phyloP scores from a whole-genome alignment of 306 rosid species.

The Cotoneaster glaucophyllus region DNA sequence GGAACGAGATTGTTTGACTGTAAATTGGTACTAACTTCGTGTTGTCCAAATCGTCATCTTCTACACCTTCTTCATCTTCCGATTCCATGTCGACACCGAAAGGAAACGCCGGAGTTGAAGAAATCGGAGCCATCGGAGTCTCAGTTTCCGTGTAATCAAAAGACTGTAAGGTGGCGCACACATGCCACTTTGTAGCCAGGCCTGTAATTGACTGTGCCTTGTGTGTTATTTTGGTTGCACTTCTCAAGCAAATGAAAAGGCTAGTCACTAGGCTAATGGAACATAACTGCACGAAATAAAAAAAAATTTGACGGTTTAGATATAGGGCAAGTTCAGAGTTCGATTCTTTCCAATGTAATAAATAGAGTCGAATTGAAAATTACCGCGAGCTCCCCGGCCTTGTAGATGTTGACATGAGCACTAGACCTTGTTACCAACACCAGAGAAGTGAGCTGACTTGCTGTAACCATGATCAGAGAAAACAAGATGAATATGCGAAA shows the following conservation, averaged over 20 bases:
- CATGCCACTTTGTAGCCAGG: constrained; percentile 88
- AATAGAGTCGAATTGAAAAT: background rate
- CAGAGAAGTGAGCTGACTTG: constrained; percentile 66
- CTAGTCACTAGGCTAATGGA: constrained; percentile 71
- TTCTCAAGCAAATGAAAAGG: constrained; percentile 62
- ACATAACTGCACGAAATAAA: constrained; percentile 53
- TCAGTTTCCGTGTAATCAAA: constrained; percentile 54
- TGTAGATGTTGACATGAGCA: constrained; percentile 57
- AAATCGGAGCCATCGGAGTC: constrained; percentile 32
- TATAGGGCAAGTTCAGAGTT: no score
- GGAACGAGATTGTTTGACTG: constrained; percentile 66
- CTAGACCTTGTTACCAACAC: constrained; percentile 41
- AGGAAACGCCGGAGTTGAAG: constrained; percentile 29
- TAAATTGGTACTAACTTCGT: constrained; percentile 55
- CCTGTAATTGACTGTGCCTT: constrained; percentile 75
- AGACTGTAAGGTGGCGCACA: constrained; percentile 64
- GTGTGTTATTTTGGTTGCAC: constrained; percentile 82
- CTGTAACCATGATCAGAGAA: constrained; percentile 67
- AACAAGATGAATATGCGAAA: constrained; percentile 60
- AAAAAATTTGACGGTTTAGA: background rate
- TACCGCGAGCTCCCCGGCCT: constrained; percentile 87
- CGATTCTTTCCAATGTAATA: no score
- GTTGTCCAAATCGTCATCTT: constrained; percentile 68
- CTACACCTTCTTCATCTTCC: constrained; percentile 57
- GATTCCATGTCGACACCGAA: constrained; percentile 28